phyloP scores from a whole-genome alignment of 257 asterid species.

The Verbascum thapsus region DNA sequence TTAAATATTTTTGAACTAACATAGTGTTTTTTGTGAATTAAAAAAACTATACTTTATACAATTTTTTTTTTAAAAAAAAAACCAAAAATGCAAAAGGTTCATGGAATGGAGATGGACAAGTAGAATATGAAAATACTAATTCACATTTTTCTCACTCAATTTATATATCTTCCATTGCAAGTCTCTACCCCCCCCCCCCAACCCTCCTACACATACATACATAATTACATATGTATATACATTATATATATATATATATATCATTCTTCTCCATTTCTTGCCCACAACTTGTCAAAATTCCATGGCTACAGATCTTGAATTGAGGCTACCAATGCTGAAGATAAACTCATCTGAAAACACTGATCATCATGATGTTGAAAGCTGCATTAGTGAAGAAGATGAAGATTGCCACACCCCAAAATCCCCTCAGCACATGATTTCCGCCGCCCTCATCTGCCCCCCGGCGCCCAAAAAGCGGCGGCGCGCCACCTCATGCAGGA shows the following conservation, averaged over 20 bases:
- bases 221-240: too few species aligned
- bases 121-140: too few species aligned
- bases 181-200: slow-evolving; percentile 30
- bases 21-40: too few species aligned
- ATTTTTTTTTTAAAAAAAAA: neutral
- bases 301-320: slow-evolving; percentile 57
- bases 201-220: neutral
- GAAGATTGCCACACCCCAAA: slow-evolving; percentile 53
- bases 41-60: too few species aligned
- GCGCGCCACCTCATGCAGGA: slow-evolving; percentile 44
- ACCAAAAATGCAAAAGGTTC: slow-evolving; percentile 8
- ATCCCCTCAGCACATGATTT: slow-evolving; percentile 50
- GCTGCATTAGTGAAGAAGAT: slow-evolving; percentile 22
- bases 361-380: neutral
- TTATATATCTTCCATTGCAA: slow-evolving; percentile 52
- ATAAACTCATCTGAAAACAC: neutral
- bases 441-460: slow-evolving; percentile 47
- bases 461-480: slow-evolving; percentile 66
- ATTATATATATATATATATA: slow-evolving; percentile 18
- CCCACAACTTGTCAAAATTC: slow-evolving; percentile 1
- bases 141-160: slow-evolving; percentile 36
- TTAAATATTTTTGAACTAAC: too few species aligned
- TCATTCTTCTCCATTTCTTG: slow-evolving; percentile 23
- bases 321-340: slow-evolving; percentile 36
- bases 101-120: slow-evolving; percentile 45